Evolutionary conservation across 257 asterid genomes (phyloP).

Genomic region (Linderniella brevidens): DNA sequence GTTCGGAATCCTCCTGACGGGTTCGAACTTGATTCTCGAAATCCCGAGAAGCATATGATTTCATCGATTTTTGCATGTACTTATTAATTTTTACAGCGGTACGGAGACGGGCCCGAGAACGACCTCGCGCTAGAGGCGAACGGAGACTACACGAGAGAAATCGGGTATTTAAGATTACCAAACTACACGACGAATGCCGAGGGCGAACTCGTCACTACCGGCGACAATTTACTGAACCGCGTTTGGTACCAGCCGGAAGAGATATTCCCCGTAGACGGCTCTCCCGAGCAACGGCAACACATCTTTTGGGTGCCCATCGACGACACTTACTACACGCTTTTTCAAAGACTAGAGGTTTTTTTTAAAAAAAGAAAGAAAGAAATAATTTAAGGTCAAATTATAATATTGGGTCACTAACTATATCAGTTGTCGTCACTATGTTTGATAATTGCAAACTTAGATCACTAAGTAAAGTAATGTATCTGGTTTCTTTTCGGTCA

Average conservation of each 20-base stretch:
- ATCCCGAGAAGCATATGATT: too few relatives aligned
- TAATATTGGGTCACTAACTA: too few relatives aligned
- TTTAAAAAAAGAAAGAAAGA: neutral
- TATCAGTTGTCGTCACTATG: too few relatives aligned
- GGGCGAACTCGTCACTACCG: neutral
- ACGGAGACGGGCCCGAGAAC: constrained; percentile 32
- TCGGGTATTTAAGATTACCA: constrained; percentile 22
- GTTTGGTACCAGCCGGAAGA: constrained; percentile 51
- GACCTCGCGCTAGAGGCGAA: constrained; percentile 26
- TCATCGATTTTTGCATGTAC: neutral
- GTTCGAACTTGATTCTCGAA: too few relatives aligned
- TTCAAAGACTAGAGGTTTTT: constrained; percentile 24
- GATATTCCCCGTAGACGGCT: constrained; percentile 32
- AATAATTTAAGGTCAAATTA: too few relatives aligned
- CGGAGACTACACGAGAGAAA: constrained; percentile 34
- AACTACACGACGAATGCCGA: constrained; percentile 13
- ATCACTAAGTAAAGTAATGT: too few relatives aligned
- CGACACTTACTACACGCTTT: constrained; percentile 10
- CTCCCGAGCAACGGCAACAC: constrained; percentile 36
- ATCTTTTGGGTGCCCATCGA: constrained; percentile 38
- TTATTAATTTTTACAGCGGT: constrained; percentile 21
- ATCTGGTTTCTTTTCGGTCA: too few relatives aligned
- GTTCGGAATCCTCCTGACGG: too few relatives aligned
- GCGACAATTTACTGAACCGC: constrained; percentile 27
- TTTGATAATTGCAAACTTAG: too few relatives aligned